phyloP scores from a whole-genome alignment of 345 rosid species.

The Hibiscus syriacus region DNA sequence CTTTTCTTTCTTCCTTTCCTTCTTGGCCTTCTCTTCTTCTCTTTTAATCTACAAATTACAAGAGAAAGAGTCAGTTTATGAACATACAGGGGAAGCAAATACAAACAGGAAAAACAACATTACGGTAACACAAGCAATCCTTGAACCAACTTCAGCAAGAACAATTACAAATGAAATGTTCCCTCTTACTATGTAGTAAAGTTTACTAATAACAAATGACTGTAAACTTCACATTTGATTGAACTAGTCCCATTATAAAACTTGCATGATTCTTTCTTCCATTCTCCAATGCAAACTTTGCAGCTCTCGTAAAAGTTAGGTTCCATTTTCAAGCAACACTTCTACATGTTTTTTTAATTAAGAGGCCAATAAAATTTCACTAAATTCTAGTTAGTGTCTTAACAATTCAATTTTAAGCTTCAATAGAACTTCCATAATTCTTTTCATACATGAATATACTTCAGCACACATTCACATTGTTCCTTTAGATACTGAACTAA shows the following conservation, averaged over 20 bases:
- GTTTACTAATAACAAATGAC: not conserved
- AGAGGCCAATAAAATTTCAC: not conserved
- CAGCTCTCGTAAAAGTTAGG: not conserved
- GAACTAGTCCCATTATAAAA: not conserved
- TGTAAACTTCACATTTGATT: not conserved
- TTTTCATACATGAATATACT: not conserved
- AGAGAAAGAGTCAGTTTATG: slow-evolving; percentile 15
- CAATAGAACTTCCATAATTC: not conserved
- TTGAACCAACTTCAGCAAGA: not conserved
- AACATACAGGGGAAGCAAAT: not conserved
- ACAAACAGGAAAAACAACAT: not conserved
- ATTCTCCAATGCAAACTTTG: not conserved
- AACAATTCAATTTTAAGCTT: not conserved
- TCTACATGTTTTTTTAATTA: too few relatives aligned
- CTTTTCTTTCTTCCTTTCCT: slow-evolving; percentile 21
- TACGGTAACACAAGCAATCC: not conserved
- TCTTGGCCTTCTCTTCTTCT: slow-evolving; percentile 31
- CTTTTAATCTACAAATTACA: slow-evolving; percentile 30
- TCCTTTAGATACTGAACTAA: not conserved
- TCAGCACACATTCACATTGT: not conserved
- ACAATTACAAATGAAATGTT: not conserved
- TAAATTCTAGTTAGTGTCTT: not conserved
- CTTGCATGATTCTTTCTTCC: not conserved
- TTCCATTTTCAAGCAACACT: not conserved
- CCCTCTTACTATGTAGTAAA: not conserved